Evolutionary conservation across 2,329 filamentous ascomycete species (phyloP).

Genomic region (Epichloe amarillans): DNA sequence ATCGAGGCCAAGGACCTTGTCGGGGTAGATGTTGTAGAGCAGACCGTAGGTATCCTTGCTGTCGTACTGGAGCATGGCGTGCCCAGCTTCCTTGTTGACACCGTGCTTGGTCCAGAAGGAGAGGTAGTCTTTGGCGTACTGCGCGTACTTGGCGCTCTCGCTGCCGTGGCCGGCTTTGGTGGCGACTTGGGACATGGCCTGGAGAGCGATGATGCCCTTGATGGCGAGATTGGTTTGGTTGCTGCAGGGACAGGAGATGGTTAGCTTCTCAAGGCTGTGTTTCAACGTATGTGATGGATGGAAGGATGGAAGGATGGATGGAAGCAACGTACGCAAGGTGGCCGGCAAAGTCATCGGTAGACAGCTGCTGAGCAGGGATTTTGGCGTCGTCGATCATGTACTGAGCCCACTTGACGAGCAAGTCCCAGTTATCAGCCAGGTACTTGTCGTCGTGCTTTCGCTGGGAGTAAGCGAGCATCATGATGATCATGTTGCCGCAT

Average conservation of each 20-base stretch:
- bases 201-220: slow-evolving; percentile 73
- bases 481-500: slow-evolving; percentile 72
- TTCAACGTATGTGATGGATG: neutral
- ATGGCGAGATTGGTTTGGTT: slow-evolving; percentile 73
- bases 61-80: slow-evolving; percentile 69
- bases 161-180: slow-evolving; percentile 42
- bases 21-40: slow-evolving; percentile 74
- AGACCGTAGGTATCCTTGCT: slow-evolving; percentile 37
- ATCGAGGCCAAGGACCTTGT: slow-evolving; percentile 63
- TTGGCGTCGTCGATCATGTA: slow-evolving; percentile 66
- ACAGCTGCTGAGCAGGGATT: slow-evolving; percentile 63
- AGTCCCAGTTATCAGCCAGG: slow-evolving; percentile 52
- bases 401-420: slow-evolving; percentile 66
- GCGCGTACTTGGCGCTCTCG: slow-evolving; percentile 45
- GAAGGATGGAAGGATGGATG: neutral
- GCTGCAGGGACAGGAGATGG: slow-evolving; percentile 3
- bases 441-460: slow-evolving; percentile 37
- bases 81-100: slow-evolving; percentile 54
- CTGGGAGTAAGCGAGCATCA: slow-evolving; percentile 59
- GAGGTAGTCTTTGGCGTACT: slow-evolving; percentile 56
- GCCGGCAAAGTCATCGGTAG: slow-evolving; percentile 75
- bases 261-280: neutral
- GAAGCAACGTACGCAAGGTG: slow-evolving; percentile 26
- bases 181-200: slow-evolving; percentile 64
- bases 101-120: slow-evolving; percentile 57